Evolutionary conservation across 2,329 filamentous ascomycete species (phyloP).

Genomic region (Aspergillus pseudoviridinutans): DNA sequence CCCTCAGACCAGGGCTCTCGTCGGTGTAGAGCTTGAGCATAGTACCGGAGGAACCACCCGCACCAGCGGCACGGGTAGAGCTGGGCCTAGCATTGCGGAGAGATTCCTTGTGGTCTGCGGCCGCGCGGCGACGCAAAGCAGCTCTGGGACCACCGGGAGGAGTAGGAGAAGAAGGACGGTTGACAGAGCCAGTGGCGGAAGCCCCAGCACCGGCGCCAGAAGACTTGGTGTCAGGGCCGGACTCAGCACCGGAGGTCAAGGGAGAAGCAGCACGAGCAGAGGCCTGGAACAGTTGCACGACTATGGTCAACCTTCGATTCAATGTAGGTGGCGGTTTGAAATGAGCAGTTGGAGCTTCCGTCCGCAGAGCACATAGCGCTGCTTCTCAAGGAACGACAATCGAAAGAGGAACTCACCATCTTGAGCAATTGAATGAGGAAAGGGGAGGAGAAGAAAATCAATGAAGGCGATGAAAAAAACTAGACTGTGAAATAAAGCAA

Average conservation of each 20-base stretch:
- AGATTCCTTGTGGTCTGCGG: slow-evolving; percentile 96
- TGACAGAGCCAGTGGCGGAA: slow-evolving; percentile 64
- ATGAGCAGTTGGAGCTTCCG: slow-evolving; percentile 2
- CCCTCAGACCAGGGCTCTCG: slow-evolving; percentile 94
- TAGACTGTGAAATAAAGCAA: slow-evolving; percentile 12
- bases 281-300: slow-evolving; percentile 21
- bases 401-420: slow-evolving; percentile 19
- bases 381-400: slow-evolving; percentile 5
- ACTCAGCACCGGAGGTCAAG: slow-evolving; percentile 44
- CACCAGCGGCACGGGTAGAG: slow-evolving; percentile 88
- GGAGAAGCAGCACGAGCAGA: slow-evolving; percentile 41
- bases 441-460: slow-evolving; percentile 9
- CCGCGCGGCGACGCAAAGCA: slow-evolving; percentile 89
- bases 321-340: slow-evolving; percentile 2
- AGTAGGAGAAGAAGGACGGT: slow-evolving; percentile 78
- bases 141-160: slow-evolving; percentile 92
- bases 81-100: slow-evolving; percentile 88
- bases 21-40: slow-evolving; percentile 99
- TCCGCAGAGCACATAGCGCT: background rate
- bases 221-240: slow-evolving; percentile 42
- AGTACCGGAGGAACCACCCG: slow-evolving; percentile 92
- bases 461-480: slow-evolving; percentile 19
- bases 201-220: slow-evolving; percentile 40
- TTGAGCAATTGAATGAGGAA: slow-evolving; percentile 18
- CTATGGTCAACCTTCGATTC: slow-evolving; percentile 4